Base-by-base conservation (phyloP, 805 yeast species). In the Nakazawaea wickerhamii region DNA sequence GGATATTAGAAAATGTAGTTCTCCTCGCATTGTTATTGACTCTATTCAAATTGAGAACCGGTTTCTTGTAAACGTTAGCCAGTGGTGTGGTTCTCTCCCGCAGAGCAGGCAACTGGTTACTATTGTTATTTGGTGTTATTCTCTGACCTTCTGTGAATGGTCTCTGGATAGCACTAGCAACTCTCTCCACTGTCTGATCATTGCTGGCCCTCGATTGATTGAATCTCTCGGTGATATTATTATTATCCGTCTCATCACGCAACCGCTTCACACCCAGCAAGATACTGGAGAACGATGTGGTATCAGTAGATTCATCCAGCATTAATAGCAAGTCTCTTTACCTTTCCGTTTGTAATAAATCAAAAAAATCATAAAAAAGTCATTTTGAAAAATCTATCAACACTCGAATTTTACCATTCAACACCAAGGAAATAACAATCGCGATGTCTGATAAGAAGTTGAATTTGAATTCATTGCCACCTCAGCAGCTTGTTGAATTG, bases 401-500 rank as follows among this genome's bases (percentile, higher is more conserved):
- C 33, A 28, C 9, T 37, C 13, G 13, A 37, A 17, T 21, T 22
- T 17, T 7, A 25, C 5, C 10, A 4, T 25, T n/a, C n/a, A n/a
- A n/a, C n/a, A n/a, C n/a, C n/a, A n/a, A n/a, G 17, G 5, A 25
- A 9, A 32, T 11, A 10, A 32, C 35, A 23, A 39, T 25, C 27
- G 27, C 9, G 15, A 28, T 43, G 48, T 37, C 49, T 18, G 31
- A 34, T 20, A 33, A 34, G 30, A 38, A 30, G 27, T 18, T 85
- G 48, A 93, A 89, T 53, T 68, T 88, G 51, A 68, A 77, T 15
- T 72, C 77, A 52, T 75, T 93, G 42, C 79, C 79, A 36, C 84
- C 95, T 1, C 91, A 88, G 57, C 98, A 93, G 61, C 71, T 93
- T 38, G 68, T 79, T 22, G 90, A 87, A 50, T 79, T 93, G 60